A percentile compares a stretch with the other conserved stretches of the same genome.
phyloP scores from a whole-genome alignment of 768 basidiomycete species.

The Gloeostereum incarnatum region DNA sequence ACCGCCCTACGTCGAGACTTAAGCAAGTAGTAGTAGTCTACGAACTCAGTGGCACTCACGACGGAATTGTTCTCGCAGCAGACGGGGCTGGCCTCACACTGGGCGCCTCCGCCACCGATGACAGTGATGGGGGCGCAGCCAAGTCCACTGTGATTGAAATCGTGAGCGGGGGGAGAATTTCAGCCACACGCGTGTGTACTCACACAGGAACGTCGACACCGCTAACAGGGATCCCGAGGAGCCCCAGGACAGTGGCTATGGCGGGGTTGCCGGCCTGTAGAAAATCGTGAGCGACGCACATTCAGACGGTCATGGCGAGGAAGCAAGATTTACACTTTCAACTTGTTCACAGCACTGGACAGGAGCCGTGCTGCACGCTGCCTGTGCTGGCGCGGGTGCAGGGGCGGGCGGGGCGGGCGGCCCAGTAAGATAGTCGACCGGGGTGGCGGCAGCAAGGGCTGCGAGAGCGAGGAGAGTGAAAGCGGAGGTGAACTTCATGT shows the following conservation, averaged over 20 bases:
- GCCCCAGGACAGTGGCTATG: conserved; percentile 13
- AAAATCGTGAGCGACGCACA: no score
- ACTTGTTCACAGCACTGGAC: conserved; percentile 34
- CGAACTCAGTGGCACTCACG: background rate
- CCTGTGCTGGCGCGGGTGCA: no score
- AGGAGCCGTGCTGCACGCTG: conserved; percentile 34
- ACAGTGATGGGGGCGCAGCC: conserved; percentile 4
- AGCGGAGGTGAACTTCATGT: conserved; percentile 32
- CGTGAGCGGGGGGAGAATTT: no score
- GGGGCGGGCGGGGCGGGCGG: conserved; percentile 32
- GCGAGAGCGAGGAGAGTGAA: conserved; percentile 29
- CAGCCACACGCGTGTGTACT: no score
- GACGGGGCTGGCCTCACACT: conserved; percentile 5
- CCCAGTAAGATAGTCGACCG: conserved; percentile 21
- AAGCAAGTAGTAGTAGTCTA: no score
- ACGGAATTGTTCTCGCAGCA: conserved; percentile 6
- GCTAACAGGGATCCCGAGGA: conserved; percentile 21
- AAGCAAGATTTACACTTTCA: no score
- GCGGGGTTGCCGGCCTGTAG: conserved; percentile 9
- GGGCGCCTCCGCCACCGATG: conserved; percentile 4
- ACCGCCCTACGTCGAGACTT: conserved; percentile 5
- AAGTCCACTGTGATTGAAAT: no score
- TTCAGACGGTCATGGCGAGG: no score
- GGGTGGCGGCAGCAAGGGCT: conserved; percentile 25
- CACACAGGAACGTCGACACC: conserved; percentile 12